Evolutionary conservation across 495 filamentous ascomycete species (phyloP).

Genomic region (Aspergillus homomorphus): DNA sequence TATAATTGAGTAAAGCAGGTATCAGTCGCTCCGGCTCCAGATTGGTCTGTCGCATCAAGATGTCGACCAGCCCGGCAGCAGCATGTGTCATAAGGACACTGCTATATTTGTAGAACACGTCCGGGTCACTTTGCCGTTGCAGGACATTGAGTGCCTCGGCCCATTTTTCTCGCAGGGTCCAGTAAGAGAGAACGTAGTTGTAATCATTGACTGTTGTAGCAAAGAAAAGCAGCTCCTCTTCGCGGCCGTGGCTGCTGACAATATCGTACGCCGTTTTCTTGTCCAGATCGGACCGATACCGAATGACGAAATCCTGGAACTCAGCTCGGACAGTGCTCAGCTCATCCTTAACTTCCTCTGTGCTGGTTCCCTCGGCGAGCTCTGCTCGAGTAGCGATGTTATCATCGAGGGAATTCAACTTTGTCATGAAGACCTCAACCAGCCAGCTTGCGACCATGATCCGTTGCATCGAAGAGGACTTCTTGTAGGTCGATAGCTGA

Average conservation of each 20-base stretch:
- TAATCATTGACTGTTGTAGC: constrained; percentile 84
- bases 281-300: constrained; percentile 82
- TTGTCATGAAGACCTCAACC: constrained; percentile 94
- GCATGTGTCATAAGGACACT: constrained; percentile 92
- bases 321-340: constrained; percentile 66
- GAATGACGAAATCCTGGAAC: constrained; percentile 82
- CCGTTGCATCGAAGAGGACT: constrained; percentile 82
- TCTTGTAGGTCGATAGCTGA: constrained; percentile 79
- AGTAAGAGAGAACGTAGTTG: constrained; percentile 93
- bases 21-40: constrained; percentile 87
- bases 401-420: constrained; percentile 91
- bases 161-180: constrained; percentile 96
- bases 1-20: constrained; percentile 89
- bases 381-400: constrained; percentile 88
- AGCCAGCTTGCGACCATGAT: constrained; percentile 96
- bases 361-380: constrained; percentile 65
- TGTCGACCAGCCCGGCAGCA: constrained; percentile 80
- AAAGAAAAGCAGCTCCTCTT: constrained; percentile 88
- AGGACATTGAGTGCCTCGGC: constrained; percentile 81
- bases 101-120: constrained; percentile 93
- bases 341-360: constrained; percentile 67
- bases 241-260: constrained; percentile 90
- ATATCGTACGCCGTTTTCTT: constrained; percentile 91
- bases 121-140: constrained; percentile 84
- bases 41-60: constrained; percentile 86